Conservation (phyloP, 1,284 basidiomycete species). For the Caloboletus inedulis region DNA sequence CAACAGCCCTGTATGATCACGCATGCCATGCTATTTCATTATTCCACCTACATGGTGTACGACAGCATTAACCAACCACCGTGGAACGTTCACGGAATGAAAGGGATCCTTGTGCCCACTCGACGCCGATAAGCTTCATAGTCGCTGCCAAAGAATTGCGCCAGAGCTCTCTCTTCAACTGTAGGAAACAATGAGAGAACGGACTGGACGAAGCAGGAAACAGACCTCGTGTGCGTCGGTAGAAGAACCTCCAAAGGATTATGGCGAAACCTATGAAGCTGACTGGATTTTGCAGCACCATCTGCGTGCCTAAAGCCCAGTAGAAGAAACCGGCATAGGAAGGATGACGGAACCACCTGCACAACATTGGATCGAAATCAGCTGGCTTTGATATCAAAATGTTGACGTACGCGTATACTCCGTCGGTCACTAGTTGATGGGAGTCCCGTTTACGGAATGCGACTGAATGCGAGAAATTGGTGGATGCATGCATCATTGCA, state of each 20-base stretch:
- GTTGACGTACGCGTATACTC: constrained; percentile 74
- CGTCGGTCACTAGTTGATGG: constrained; percentile 82
- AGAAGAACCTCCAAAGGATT: constrained; percentile 87
- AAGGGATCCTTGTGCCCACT: constrained; percentile 75
- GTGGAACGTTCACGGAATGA: constrained; percentile 48
- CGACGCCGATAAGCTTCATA: constrained; percentile 68
- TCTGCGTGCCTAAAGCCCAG: constrained; percentile 94
- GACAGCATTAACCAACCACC: background rate
- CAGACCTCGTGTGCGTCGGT: constrained; percentile 74
- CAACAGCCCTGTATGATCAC: constrained; percentile 29
- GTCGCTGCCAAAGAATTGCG: constrained; percentile 79
- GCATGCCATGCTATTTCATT: constrained; percentile 24
- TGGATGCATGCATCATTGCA: constrained; percentile 95
- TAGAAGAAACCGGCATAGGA: constrained; percentile 98
- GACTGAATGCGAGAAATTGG: constrained; percentile 90
- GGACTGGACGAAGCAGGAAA: constrained; percentile 13
- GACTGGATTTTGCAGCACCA: constrained; percentile 87
- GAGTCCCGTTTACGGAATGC: constrained; percentile 68
- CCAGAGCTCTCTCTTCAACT: constrained; percentile 75
- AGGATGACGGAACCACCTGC: constrained; percentile 88
- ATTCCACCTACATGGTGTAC: constrained; percentile 1
- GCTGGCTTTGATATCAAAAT: background rate
- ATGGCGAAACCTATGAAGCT: constrained; percentile 62
- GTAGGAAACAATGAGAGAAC: constrained; percentile 10
- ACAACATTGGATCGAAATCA: constrained; percentile 4